Evolutionary conservation across 306 rosid genomes (phyloP).

Genomic region (Hippophae gyantsensis): DNA sequence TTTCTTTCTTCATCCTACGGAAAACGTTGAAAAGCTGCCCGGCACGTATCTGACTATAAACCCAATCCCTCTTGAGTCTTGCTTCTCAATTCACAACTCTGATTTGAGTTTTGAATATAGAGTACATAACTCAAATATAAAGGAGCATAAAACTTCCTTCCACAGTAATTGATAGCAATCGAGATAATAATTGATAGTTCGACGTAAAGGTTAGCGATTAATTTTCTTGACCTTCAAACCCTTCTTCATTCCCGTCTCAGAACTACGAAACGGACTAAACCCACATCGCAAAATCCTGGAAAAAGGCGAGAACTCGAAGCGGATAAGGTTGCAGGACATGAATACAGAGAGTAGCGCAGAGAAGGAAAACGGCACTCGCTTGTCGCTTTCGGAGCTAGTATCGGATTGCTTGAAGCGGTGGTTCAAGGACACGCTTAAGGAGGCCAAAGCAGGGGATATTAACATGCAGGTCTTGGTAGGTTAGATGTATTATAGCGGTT

Average conservation of each 20-base stretch:
- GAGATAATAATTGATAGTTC: too few species aligned
- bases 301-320: conserved; percentile 12
- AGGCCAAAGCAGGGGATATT: conserved; percentile 75
- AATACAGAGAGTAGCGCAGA: conserved; percentile 50
- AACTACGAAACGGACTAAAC: conserved; percentile 4
- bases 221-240: too few species aligned
- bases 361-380: conserved; percentile 27
- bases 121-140: too few species aligned
- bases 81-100: too few species aligned
- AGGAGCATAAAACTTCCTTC: too few species aligned
- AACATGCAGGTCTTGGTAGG: conserved; percentile 92
- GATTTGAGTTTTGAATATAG: too few species aligned
- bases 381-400: conserved; percentile 70
- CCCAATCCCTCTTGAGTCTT: too few species aligned
- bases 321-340: conserved; percentile 34
- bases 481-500: conserved; percentile 88
- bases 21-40: too few species aligned
- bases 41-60: too few species aligned
- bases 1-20: neutral
- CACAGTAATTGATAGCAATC: too few species aligned
- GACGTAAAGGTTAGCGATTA: too few species aligned
- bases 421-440: conserved; percentile 79
- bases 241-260: neutral
- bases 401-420: conserved; percentile 85
- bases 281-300: conserved; percentile 3